These are phyloP conservation scores for Rhodotorula sp. DNA, from an alignment of 1,284 basidiomycete species.

Conservation along the genomic window DNA sequence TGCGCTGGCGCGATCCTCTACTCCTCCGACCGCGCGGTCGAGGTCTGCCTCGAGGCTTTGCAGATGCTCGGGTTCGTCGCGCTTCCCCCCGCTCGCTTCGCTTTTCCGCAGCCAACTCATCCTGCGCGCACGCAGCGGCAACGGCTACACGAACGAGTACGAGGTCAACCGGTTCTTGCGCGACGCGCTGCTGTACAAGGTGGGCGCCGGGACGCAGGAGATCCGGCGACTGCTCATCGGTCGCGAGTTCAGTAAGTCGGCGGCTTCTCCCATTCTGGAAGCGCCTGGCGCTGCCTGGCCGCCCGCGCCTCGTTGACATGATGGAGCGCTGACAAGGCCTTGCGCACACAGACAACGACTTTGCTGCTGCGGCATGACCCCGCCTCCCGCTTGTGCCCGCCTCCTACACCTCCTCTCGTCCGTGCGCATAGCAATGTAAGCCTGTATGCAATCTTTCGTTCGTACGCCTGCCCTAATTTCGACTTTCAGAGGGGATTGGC, in stretches of 20 bases:
- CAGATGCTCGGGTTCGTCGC: slow-evolving; percentile 81
- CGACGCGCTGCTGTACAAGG: slow-evolving; percentile 81
- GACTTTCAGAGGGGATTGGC: too few relatives aligned
- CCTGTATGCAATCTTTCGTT: too few relatives aligned
- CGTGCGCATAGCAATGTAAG: too few relatives aligned
- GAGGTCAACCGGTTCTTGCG: slow-evolving; percentile 80
- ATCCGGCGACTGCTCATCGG: slow-evolving; percentile 44
- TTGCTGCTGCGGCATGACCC: neutral
- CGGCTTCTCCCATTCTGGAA: neutral
- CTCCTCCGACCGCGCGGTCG: slow-evolving; percentile 83
- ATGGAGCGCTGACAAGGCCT: neutral
- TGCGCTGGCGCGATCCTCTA: slow-evolving; percentile 90
- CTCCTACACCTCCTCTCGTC: too few relatives aligned
- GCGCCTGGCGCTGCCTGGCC: rapidly evolving
- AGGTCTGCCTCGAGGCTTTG: slow-evolving; percentile 87
- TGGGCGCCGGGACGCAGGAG: slow-evolving; percentile 56
- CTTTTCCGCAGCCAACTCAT: neutral
- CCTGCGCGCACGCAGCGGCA: slow-evolving; percentile 15
- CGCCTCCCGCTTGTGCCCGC: too few relatives aligned
- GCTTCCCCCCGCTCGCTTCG: neutral
- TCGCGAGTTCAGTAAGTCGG: slow-evolving; percentile 38
- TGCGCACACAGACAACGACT: neutral
- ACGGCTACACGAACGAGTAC: slow-evolving; percentile 61
- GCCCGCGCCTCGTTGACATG: too few relatives aligned
- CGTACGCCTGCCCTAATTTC: too few relatives aligned